phyloP scores from a whole-genome alignment of 495 filamentous ascomycete species.

The Xylaria grammica region DNA sequence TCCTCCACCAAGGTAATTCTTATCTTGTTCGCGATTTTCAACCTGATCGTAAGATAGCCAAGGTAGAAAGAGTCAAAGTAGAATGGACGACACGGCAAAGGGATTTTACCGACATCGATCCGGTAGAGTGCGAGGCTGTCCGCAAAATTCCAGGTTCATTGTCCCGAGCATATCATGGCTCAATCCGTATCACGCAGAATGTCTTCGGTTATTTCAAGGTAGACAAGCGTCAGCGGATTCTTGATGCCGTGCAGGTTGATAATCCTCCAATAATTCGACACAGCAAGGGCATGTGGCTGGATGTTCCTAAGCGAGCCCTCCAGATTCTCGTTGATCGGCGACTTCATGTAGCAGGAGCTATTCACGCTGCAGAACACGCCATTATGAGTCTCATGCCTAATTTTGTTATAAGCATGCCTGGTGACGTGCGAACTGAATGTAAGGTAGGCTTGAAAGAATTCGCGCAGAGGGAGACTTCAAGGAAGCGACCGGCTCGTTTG shows the following conservation, averaged over 20 bases:
- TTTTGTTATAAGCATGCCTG: slow-evolving; percentile 82
- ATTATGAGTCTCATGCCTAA: slow-evolving; percentile 85
- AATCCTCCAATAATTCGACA: slow-evolving; percentile 87
- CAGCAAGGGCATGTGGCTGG: slow-evolving; percentile 95
- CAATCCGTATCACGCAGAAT: slow-evolving; percentile 79
- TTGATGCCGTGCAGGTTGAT: slow-evolving; percentile 91
- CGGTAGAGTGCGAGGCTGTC: slow-evolving; percentile 81
- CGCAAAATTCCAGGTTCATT: slow-evolving; percentile 60
- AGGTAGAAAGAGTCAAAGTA: slow-evolving; percentile 77
- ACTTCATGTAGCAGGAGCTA: slow-evolving; percentile 85
- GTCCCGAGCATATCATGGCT: slow-evolving; percentile 77
- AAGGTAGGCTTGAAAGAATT: slow-evolving; percentile 82
- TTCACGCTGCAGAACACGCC: slow-evolving; percentile 94
- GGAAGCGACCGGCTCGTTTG: slow-evolving; percentile 87
- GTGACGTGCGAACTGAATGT: slow-evolving; percentile 93
- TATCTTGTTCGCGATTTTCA: slow-evolving; percentile 92
- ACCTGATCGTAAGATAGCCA: slow-evolving; percentile 74
- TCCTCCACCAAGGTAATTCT: slow-evolving; percentile 90
- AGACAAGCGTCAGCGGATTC: slow-evolving; percentile 77
- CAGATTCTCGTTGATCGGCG: slow-evolving; percentile 72
- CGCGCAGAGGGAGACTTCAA: slow-evolving; percentile 59
- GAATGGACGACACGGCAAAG: slow-evolving; percentile 95
- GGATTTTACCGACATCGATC: slow-evolving; percentile 95
- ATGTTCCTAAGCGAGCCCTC: slow-evolving; percentile 79
- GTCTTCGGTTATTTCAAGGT: slow-evolving; percentile 98